phyloP scores from a whole-genome alignment of 495 filamentous ascomycete species.

The Penicillium salamii region DNA sequence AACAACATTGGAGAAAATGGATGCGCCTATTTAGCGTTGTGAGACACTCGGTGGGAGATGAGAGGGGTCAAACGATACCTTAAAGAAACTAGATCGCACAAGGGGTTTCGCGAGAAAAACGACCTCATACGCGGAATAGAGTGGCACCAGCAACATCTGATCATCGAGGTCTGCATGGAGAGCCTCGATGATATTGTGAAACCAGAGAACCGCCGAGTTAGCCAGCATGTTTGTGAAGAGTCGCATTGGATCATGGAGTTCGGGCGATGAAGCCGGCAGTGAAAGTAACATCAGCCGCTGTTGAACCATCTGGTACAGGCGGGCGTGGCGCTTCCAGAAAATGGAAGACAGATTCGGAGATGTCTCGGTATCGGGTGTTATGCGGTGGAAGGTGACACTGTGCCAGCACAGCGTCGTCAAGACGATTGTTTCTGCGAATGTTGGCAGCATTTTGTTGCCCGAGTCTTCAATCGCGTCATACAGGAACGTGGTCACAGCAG shows the following conservation, averaged over 20 bases:
- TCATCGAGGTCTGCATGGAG: background rate
- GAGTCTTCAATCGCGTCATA: conserved; percentile 1
- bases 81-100: conserved; percentile 3
- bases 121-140: conserved; percentile 5
- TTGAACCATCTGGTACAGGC: conserved; percentile 3
- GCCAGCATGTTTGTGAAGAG: conserved; percentile 8
- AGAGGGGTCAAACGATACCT: background rate
- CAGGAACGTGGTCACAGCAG: background rate
- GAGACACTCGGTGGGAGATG: background rate
- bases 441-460: background rate
- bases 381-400: background rate
- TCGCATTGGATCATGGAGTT: conserved; percentile 4
- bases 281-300: conserved; percentile 6
- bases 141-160: background rate
- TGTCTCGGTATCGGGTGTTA: background rate
- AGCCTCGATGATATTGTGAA: background rate
- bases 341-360: background rate
- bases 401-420: conserved; percentile 6
- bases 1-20: conserved; percentile 6
- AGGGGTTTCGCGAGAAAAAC: conserved; percentile 3
- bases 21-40: background rate
- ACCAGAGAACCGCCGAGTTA: conserved; percentile 5
- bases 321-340: background rate
- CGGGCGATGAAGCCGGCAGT: background rate
- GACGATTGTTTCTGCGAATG: conserved; percentile 4